Percentiles rank a stretch among this genome's conserved stretches.
Conservation (phyloP, 1,284 basidiomycete species). For the Stygiomarasmius scandens region DNA sequence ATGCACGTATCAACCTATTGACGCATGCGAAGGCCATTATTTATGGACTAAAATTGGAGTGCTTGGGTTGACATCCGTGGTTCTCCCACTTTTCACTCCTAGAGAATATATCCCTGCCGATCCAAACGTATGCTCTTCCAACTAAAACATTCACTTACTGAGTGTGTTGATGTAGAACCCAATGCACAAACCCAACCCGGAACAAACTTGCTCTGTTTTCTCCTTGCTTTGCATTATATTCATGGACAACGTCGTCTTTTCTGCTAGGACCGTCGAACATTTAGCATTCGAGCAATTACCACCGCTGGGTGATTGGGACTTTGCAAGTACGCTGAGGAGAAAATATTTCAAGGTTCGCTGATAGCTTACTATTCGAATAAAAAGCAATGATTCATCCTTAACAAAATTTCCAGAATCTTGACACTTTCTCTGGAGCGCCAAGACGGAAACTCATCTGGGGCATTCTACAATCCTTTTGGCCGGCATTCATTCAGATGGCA, state of each 20-base stretch:
- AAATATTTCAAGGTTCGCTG: slow-evolving; percentile 21
- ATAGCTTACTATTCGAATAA: not conserved
- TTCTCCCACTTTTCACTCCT: slow-evolving; percentile 34
- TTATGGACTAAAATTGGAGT: slow-evolving; percentile 29
- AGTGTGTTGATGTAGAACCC: slow-evolving; percentile 36
- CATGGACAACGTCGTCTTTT: slow-evolving; percentile 46
- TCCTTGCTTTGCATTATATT: slow-evolving; percentile 52
- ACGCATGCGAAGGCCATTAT: slow-evolving; percentile 34
- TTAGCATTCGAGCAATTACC: slow-evolving; percentile 37
- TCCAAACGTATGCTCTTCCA: slow-evolving; percentile 26
- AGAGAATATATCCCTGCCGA: slow-evolving; percentile 35
- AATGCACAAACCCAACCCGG: slow-evolving; percentile 46
- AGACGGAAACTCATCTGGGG: not conserved
- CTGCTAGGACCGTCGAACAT: slow-evolving; percentile 30
- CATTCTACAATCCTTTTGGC: slow-evolving; percentile 7
- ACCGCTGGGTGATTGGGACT: slow-evolving; percentile 50
- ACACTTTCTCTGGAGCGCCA: slow-evolving; percentile 2
- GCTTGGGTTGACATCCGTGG: slow-evolving; percentile 27
- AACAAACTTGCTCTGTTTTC: slow-evolving; percentile 54
- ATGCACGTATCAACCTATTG: slow-evolving; percentile 32
- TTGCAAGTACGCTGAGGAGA: slow-evolving; percentile 22
- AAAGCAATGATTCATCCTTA: not conserved
- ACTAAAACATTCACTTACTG: not conserved
- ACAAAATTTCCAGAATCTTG: not conserved
- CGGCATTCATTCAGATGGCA: slow-evolving; percentile 1